Evolutionary conservation across 805 yeast species (phyloP).

Genomic region (Priceomyces melissophilus): DNA sequence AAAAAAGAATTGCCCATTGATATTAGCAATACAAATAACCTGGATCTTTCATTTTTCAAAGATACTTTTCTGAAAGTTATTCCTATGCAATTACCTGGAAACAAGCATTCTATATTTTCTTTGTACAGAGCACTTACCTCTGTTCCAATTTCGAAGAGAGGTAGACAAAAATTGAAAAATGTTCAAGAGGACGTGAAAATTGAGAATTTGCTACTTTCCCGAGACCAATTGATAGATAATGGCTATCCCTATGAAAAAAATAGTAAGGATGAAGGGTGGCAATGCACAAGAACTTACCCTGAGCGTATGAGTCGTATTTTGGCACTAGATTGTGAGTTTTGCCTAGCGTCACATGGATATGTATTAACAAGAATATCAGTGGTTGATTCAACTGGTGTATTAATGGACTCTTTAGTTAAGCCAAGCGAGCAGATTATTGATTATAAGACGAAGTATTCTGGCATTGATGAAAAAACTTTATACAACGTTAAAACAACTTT

Average conservation of each 20-base stretch:
- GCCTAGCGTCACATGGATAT: slow-evolving; percentile 56
- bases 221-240: slow-evolving; percentile 46
- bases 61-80: slow-evolving; percentile 40
- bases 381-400: slow-evolving; percentile 56
- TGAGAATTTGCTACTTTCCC: slow-evolving; percentile 50
- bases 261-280: slow-evolving; percentile 28
- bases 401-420: slow-evolving; percentile 73
- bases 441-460: slow-evolving; percentile 81
- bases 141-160: slow-evolving; percentile 56
- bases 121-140: slow-evolving; percentile 53
- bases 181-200: slow-evolving; percentile 34
- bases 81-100: slow-evolving; percentile 65
- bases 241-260: slow-evolving; percentile 55
- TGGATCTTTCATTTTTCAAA: slow-evolving; percentile 28
- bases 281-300: too few species aligned
- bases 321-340: slow-evolving; percentile 95
- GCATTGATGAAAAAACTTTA: slow-evolving; percentile 73
- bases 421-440: slow-evolving; percentile 74
- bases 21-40: too few species aligned
- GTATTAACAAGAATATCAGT: slow-evolving; percentile 78
- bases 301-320: slow-evolving; percentile 58
- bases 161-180: slow-evolving; percentile 38
- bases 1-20: slow-evolving; percentile 10
- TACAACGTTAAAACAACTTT: slow-evolving; percentile 59
- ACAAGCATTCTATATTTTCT: slow-evolving; percentile 52